Evolutionary conservation across 2,329 filamentous ascomycete species (phyloP).

Genomic region (Xylaria arbuscula): DNA sequence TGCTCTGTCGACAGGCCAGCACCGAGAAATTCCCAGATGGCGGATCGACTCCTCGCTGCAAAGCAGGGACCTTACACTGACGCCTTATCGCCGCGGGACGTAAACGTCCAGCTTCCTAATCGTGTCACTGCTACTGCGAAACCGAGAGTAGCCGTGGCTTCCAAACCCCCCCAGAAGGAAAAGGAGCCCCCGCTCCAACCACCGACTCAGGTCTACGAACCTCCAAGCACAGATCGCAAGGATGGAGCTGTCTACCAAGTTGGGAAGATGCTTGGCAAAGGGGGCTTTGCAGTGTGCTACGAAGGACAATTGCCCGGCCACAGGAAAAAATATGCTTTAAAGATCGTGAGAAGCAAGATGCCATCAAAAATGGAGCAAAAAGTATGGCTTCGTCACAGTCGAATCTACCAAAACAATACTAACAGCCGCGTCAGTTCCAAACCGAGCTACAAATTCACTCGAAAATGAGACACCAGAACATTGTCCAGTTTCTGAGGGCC

Average conservation of each 20-base stretch:
- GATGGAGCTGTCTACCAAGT: slow-evolving; percentile 79
- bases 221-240: slow-evolving; percentile 74
- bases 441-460: slow-evolving; percentile 96
- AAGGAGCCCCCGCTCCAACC: slow-evolving; percentile 75
- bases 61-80: slow-evolving; percentile 68
- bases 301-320: slow-evolving; percentile 74
- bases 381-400: slow-evolving; percentile 57
- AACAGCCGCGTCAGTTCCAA: slow-evolving; percentile 65
- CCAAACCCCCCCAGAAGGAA: slow-evolving; percentile 59
- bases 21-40: slow-evolving; percentile 52
- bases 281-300: slow-evolving; percentile 85
- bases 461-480: slow-evolving; percentile 95
- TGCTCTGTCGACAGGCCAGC: slow-evolving; percentile 25
- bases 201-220: slow-evolving; percentile 69
- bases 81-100: slow-evolving; percentile 73
- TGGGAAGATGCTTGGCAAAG: slow-evolving; percentile 80
- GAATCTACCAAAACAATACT: slow-evolving; percentile 18
- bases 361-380: slow-evolving; percentile 86
- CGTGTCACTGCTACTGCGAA: slow-evolving; percentile 55
- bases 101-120: slow-evolving; percentile 66
- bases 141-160: slow-evolving; percentile 60
- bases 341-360: slow-evolving; percentile 87
- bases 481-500: slow-evolving; percentile 93
- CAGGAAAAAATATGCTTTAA: slow-evolving; percentile 77
- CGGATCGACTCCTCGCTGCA: slow-evolving; percentile 59